A percentile compares a stretch with the other conserved stretches of the same genome.
Evolutionary conservation across 768 basidiomycete species (phyloP).

Genomic region (Amanita muscaria): DNA sequence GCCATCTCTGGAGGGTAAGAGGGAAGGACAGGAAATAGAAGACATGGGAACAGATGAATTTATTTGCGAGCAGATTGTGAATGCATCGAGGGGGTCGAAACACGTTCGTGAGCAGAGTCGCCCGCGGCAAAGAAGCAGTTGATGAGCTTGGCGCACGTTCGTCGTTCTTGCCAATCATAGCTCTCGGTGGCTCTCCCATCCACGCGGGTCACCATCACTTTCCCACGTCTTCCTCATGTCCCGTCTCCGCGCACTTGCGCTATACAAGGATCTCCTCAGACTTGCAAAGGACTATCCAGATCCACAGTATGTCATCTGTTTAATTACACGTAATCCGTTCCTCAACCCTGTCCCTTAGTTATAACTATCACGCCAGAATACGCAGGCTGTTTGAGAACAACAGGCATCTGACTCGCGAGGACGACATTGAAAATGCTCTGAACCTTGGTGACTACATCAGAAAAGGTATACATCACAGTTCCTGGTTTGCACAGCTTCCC

Average conservation of each 20-base stretch:
- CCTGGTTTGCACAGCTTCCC: too few species aligned
- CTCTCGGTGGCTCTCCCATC: constrained; percentile 11
- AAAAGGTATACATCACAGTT: constrained; percentile 63
- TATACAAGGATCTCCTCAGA: constrained; percentile 79
- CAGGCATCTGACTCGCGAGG: constrained; percentile 48
- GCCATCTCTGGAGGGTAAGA: constrained; percentile 19
- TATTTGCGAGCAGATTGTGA: neutral
- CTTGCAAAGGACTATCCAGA: constrained; percentile 80
- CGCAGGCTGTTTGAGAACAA: constrained; percentile 71
- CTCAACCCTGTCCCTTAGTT: constrained; percentile 31
- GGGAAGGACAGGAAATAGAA: neutral
- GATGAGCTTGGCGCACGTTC: constrained; percentile 6
- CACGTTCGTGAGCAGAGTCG: too few species aligned
- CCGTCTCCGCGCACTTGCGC: constrained; percentile 54
- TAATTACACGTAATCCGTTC: neutral
- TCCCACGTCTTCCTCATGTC: too few species aligned
- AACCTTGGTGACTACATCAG: constrained; percentile 77
- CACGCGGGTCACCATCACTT: neutral
- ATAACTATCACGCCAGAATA: constrained; percentile 69
- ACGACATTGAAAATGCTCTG: constrained; percentile 71
- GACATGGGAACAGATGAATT: too few species aligned
- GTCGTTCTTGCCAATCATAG: neutral
- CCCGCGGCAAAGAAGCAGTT: too few species aligned
- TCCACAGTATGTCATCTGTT: constrained; percentile 47
- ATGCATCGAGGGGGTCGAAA: neutral